Evolutionary conservation across 768 basidiomycete species (phyloP).

Genomic region (Amanita exitialis): DNA sequence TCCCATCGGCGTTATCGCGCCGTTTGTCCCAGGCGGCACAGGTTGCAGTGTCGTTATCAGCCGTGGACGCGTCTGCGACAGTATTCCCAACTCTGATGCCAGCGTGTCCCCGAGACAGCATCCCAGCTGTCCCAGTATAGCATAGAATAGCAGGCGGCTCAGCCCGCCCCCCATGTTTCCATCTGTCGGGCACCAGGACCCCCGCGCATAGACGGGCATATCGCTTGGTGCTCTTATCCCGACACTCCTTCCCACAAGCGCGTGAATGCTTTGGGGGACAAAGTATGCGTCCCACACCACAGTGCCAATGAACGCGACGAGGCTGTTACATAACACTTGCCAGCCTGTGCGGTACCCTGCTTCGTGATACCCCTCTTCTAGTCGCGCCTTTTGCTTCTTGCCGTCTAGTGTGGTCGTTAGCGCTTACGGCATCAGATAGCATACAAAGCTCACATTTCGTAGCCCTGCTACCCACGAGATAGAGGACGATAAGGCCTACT

Average conservation of each 20-base stretch:
- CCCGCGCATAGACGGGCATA: conserved; percentile 23
- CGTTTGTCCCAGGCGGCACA: conserved; percentile 89
- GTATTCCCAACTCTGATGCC: conserved; percentile 87
- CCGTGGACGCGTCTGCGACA: conserved; percentile 56
- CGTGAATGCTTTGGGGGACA: conserved; percentile 31
- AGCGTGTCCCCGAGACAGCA: conserved; percentile 90
- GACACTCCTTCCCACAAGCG: conserved; percentile 17
- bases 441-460: conserved; percentile 55
- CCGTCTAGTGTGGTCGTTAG: conserved; percentile 35
- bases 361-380: conserved; percentile 73
- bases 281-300: conserved; percentile 57
- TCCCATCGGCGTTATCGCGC: conserved; percentile 70
- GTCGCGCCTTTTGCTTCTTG: conserved; percentile 58
- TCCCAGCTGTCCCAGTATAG: conserved; percentile 73
- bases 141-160: conserved; percentile 56
- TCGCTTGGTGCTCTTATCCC: conserved; percentile 13
- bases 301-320: conserved; percentile 48
- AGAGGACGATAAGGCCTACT: conserved; percentile 61
- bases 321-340: conserved; percentile 81
- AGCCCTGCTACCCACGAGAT: conserved; percentile 70
- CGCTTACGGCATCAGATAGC: neutral
- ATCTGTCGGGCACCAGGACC: conserved; percentile 57
- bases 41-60: conserved; percentile 68
- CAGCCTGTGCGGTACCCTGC: conserved; percentile 64
- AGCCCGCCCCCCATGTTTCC: conserved; percentile 30